Conservation (phyloP, 192 early-diverging fungal genomes). For the Entomortierella chlamydospora region DNA sequence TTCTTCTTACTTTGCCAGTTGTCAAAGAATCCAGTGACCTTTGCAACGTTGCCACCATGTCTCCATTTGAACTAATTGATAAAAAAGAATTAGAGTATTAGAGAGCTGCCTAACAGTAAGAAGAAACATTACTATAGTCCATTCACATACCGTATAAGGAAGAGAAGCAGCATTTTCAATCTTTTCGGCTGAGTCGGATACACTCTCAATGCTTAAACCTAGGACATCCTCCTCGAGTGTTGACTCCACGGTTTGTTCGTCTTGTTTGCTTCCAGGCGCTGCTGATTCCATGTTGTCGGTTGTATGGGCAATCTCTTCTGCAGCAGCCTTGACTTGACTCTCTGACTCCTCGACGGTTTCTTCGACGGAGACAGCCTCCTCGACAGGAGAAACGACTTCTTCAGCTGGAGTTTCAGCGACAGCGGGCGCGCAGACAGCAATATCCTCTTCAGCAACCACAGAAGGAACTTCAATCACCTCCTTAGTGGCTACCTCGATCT, state of each 20-base stretch:
- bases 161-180: neutral
- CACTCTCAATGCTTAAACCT: neutral
- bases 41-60: conserved; percentile 51
- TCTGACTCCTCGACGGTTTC: neutral
- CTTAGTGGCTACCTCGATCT: neutral
- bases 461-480: neutral
- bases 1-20: conserved; percentile 52
- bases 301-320: neutral
- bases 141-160: neutral
- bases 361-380: neutral
- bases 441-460: neutral
- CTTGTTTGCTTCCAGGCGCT: neutral
- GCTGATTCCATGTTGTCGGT: neutral
- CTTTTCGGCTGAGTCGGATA: neutral
- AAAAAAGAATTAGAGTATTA: neutral
- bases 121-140: neutral
- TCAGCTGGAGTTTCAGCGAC: neutral
- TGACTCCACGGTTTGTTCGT: neutral
- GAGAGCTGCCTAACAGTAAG: neutral
- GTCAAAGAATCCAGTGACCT: conserved; percentile 55
- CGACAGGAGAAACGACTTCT: neutral
- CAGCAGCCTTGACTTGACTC: neutral
- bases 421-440: too few species aligned
- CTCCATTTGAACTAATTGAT: conserved; percentile 49
- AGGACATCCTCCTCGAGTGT: neutral